Evolutionary conservation across 2,329 filamentous ascomycete genomes (phyloP).

Genomic region (Nemania diffusa): DNA sequence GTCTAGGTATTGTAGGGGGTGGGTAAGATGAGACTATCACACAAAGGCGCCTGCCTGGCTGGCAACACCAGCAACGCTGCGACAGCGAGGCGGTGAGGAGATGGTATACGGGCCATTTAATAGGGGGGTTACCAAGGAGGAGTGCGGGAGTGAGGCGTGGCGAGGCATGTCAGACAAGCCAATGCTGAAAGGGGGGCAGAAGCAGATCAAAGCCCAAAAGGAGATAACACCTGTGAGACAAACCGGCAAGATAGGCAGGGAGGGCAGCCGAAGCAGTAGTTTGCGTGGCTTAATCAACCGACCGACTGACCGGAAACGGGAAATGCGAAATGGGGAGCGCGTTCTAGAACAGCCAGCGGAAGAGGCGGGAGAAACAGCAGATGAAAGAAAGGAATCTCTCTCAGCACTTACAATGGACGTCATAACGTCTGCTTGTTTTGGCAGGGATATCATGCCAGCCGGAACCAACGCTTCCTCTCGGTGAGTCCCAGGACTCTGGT

Average conservation of each 20-base stretch:
- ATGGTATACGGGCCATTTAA: not conserved
- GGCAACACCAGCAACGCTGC: constrained; percentile 11
- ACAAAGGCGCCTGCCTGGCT: constrained; percentile 11
- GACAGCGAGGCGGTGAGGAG: constrained; percentile 32
- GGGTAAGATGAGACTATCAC: constrained; percentile 24
- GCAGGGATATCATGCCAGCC: constrained; percentile 34
- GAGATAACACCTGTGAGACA: constrained; percentile 27
- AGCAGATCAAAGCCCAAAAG: constrained; percentile 27
- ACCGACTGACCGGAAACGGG: constrained; percentile 20
- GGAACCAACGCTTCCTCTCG: constrained; percentile 13
- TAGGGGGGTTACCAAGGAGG: constrained; percentile 9
- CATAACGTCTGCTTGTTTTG: constrained; percentile 45
- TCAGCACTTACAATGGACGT: constrained; percentile 50
- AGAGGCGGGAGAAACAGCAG: constrained; percentile 32
- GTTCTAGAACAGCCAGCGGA: constrained; percentile 12
- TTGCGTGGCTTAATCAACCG: constrained; percentile 7
- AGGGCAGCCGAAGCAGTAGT: constrained; percentile 18
- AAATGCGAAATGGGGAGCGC: not conserved
- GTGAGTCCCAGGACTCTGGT: constrained; percentile 35
- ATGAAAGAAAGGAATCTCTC: constrained; percentile 13
- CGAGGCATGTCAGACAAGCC: constrained; percentile 26
- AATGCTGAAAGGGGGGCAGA: constrained; percentile 13
- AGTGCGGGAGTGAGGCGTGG: constrained; percentile 22
- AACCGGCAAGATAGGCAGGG: constrained; percentile 25
- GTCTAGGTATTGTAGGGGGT: not conserved